Evolutionary conservation across 345 rosid genomes (phyloP).

Genomic region (Citropsis articulata): DNA sequence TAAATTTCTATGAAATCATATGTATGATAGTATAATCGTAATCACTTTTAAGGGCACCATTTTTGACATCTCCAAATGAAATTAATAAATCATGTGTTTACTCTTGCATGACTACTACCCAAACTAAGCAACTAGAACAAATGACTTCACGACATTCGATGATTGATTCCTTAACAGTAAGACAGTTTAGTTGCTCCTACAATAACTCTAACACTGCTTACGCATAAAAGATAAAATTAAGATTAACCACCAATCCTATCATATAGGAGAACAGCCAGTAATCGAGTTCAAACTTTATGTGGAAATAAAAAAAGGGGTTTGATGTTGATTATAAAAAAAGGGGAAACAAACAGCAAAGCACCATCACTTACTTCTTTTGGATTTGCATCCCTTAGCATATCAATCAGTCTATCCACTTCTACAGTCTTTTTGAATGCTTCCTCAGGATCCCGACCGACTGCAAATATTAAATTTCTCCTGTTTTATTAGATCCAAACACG

Average conservation of each 20-base stretch:
- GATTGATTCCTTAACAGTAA: background rate
- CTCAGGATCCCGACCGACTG: conserved; percentile 78
- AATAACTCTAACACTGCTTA: background rate
- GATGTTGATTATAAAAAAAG: background rate
- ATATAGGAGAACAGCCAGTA: background rate
- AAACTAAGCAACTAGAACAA: background rate
- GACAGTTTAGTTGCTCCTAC: background rate
- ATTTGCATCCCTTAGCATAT: conserved; percentile 69
- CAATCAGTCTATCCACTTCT: conserved; percentile 76
- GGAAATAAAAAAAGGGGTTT: background rate
- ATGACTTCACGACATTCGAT: background rate
- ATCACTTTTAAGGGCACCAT: background rate
- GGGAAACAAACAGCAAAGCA: background rate
- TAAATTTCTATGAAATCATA: background rate
- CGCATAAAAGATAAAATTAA: background rate
- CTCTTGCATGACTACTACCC: background rate
- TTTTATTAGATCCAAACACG: conserved; percentile 54
- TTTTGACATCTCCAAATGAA: background rate
- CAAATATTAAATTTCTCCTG: conserved; percentile 91
- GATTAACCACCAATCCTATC: background rate
- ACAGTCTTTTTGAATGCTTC: conserved; percentile 90
- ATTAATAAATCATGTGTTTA: background rate
- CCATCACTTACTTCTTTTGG: conserved; percentile 53
- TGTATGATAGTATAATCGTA: background rate
- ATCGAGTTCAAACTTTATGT: background rate